Conservation (phyloP, 371 early-diverging fungal species). For the Mucor velutinosus region DNA sequence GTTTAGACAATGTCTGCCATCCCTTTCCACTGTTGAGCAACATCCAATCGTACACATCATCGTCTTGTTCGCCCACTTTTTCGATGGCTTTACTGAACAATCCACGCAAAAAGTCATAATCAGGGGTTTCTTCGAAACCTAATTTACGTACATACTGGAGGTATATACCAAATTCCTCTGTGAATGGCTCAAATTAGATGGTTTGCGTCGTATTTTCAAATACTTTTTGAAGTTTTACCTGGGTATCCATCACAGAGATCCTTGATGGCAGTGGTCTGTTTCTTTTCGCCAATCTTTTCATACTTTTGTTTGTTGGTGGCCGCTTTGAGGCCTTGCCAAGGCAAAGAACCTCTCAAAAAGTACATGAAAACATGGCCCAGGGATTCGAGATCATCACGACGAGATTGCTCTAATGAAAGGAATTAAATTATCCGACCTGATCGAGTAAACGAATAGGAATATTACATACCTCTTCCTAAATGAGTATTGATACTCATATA, state of each 20-base stretch:
- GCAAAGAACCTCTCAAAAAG: slow-evolving; percentile 92
- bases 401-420: slow-evolving; percentile 77
- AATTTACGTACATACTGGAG: slow-evolving; percentile 72
- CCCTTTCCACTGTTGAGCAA: slow-evolving; percentile 46
- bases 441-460: background rate
- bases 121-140: slow-evolving; percentile 93
- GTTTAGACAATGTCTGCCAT: slow-evolving; percentile 37
- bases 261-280: slow-evolving; percentile 82
- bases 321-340: slow-evolving; percentile 98
- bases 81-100: slow-evolving; percentile 81
- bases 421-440: slow-evolving; percentile 4
- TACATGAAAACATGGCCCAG: slow-evolving; percentile 98
- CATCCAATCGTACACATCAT: slow-evolving; percentile 94
- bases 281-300: slow-evolving; percentile 96
- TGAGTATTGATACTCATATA: slow-evolving; percentile 98
- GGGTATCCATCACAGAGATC: slow-evolving; percentile 91
- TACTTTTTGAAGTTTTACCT: slow-evolving; percentile 10
- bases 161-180: slow-evolving; percentile 86
- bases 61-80: slow-evolving; percentile 73
- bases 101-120: slow-evolving; percentile 84
- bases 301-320: slow-evolving; percentile 98
- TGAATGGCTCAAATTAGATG: background rate
- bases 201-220: background rate
- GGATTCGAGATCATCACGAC: slow-evolving; percentile 97
- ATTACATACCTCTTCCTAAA: slow-evolving; percentile 72